These are phyloP conservation scores for Euphorbia peplus DNA, from an alignment of 345 rosid species.

Conservation along the genomic window DNA sequence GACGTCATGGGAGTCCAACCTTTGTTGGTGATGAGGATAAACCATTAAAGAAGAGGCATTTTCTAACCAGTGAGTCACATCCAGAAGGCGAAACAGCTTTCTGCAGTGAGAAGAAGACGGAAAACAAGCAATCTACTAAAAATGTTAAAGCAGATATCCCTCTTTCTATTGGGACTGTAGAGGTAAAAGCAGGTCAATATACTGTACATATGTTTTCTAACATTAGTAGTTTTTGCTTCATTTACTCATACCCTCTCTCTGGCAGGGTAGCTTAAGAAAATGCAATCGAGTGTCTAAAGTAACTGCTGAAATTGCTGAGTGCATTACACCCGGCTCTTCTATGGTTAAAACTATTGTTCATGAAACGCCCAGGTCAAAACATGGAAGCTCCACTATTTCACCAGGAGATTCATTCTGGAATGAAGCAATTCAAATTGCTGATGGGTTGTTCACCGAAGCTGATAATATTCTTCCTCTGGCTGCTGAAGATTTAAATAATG, in stretches of 20 bases:
- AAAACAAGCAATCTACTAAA: slow-evolving; percentile 33
- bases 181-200: slow-evolving; percentile 37
- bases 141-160: slow-evolving; percentile 30
- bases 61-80: slow-evolving; percentile 26
- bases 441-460: slow-evolving; percentile 55
- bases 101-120: slow-evolving; percentile 37
- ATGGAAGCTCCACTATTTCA: slow-evolving; percentile 86
- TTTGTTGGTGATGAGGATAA: slow-evolving; percentile 36
- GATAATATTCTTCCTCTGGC: slow-evolving; percentile 27
- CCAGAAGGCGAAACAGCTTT: slow-evolving; percentile 26
- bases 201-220: neutral
- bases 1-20: slow-evolving; percentile 50
- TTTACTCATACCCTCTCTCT: neutral
- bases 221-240: slow-evolving; percentile 17
- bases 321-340: slow-evolving; percentile 63
- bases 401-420: slow-evolving; percentile 98
- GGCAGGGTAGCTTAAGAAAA: slow-evolving; percentile 59
- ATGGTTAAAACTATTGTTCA: slow-evolving; percentile 35
- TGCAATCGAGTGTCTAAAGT: slow-evolving; percentile 45
- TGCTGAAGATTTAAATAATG: slow-evolving; percentile 29
- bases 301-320: slow-evolving; percentile 34
- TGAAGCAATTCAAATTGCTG: slow-evolving; percentile 92
- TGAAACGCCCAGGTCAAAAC: slow-evolving; percentile 64
- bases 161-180: slow-evolving; percentile 27
- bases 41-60: slow-evolving; percentile 50